These are phyloP conservation scores for Letharia lupina DNA, from an alignment of 495 filamentous ascomycete genomes.

Conservation along the genomic window DNA sequence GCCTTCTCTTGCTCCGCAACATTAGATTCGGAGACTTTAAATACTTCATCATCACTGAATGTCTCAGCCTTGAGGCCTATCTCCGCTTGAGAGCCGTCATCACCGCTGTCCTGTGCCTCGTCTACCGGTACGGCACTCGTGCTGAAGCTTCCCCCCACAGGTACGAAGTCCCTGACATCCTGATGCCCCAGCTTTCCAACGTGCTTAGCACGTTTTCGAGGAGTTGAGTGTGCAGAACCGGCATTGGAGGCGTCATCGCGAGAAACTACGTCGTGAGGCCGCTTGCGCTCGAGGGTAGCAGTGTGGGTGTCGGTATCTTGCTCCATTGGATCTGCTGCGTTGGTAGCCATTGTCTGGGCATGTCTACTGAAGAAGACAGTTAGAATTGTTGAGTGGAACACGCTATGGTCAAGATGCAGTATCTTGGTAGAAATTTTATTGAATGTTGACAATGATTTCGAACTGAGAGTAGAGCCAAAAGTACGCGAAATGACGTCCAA, in stretches of 20 bases:
- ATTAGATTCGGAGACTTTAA: background rate
- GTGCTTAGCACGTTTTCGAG: constrained; percentile 15
- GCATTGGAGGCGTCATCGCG: background rate
- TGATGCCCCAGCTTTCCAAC: constrained; percentile 4
- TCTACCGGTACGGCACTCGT: constrained; percentile 4
- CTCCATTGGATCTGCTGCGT: background rate
- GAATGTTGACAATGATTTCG: background rate
- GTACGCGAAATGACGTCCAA: constrained; percentile 15
- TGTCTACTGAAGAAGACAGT: background rate
- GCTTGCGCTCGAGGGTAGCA: constrained; percentile 14
- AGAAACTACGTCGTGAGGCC: constrained; percentile 5
- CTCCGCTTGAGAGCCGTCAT: background rate
- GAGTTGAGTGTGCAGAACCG: constrained; percentile 12
- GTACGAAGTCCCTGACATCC: constrained; percentile 14
- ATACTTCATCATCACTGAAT: background rate
- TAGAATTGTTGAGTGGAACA: background rate
- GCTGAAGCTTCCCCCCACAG: constrained; percentile 15
- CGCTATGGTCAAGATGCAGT: background rate
- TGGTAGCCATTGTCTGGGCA: constrained; percentile 4
- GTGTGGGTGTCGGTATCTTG: constrained; percentile 14
- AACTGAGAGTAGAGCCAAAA: background rate
- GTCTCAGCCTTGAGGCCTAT: constrained; percentile 2
- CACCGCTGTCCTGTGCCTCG: background rate
- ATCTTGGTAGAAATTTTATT: background rate
- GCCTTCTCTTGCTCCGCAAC: background rate